A percentile compares a stretch with the other conserved stretches of the same genome.
phyloP scores from a whole-genome alignment of 2,329 filamentous ascomycete species.

The Cladosporium velox region DNA sequence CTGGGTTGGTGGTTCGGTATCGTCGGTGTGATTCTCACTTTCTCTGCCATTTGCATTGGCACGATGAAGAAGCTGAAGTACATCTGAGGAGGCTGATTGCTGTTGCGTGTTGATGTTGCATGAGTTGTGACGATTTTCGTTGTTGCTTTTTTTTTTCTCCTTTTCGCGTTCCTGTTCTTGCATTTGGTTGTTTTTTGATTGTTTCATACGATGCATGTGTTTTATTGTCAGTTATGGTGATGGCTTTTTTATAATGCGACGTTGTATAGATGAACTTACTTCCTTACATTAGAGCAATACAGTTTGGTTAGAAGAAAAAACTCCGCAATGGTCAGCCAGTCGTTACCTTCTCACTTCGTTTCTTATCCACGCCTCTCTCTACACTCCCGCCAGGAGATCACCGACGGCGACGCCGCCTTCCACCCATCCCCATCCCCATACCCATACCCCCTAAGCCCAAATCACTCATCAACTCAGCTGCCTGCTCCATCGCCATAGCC shows the following conservation, averaged over 20 bases:
- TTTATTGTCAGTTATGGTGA: not conserved
- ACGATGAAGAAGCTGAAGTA: slow-evolving; percentile 48
- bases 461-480: not conserved
- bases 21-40: slow-evolving; percentile 55
- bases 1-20: slow-evolving; percentile 64
- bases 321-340: too few relatives aligned
- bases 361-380: too few relatives aligned
- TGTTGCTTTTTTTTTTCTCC: not conserved
- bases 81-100: slow-evolving; percentile 35
- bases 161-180: too few relatives aligned
- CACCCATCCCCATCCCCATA: not conserved
- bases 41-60: slow-evolving; percentile 43
- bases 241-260: not conserved
- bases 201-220: not conserved
- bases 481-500: not conserved
- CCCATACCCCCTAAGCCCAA: not conserved
- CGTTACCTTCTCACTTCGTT: too few relatives aligned
- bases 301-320: not conserved
- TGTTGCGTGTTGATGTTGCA: not conserved
- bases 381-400: too few relatives aligned
- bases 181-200: not conserved
- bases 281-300: not conserved
- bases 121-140: not conserved
- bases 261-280: not conserved
- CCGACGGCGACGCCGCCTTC: not conserved